Evolutionary conservation across 1,139 yeast genomes (phyloP), one percentile per base, ranked within the genome.

Genomic region (Eremothecium sinecaudum): DNA sequence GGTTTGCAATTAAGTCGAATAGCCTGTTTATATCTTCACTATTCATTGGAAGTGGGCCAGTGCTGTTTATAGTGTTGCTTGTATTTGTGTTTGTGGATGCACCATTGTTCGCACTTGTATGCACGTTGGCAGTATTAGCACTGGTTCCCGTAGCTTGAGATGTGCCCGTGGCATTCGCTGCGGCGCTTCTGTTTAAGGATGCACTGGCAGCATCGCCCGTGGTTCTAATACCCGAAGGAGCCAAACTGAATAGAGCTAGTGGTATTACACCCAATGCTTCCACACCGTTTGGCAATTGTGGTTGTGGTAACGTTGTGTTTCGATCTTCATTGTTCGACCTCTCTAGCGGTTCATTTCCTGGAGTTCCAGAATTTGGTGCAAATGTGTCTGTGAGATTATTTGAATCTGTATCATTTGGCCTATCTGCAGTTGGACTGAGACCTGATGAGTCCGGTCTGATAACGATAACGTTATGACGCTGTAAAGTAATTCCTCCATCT

Each of bases 391-490:
- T n/a, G n/a, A n/a, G n/a, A n/a, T n/a, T n/a, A n/a, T n/a, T n/a
- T n/a, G n/a, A n/a, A n/a, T n/a, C n/a, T n/a, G n/a, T n/a, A 23
- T 19, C 10, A 19, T 19, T 19, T 8, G 21, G 21, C 13, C 30
- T 19, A 16, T 27, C 15, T 10, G 14, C 13, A 27, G 14, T 16
- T 9, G 15, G 21, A 27, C 14, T 17, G 21, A 27, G 17, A 11
- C n/a, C n/a, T 5, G 30, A 19, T n/a, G 30, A 27, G 14, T 27
- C 30, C 19, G 35, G 31, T 11, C 31, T 24, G 15, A 26, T 13
- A 9, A 31, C 21, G 16, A 29, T 29, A 16, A 28, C 22, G 28
- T 36, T 36, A 16, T 27, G 30, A n/a, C 30, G 30, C 21, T 27
- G 30, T 17, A 27, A 14, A n/a, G 30, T 27, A 18, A 27, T 27